Evolutionary conservation across 441 rosid genomes (phyloP).

Genomic region (Erysimum cheiri): DNA sequence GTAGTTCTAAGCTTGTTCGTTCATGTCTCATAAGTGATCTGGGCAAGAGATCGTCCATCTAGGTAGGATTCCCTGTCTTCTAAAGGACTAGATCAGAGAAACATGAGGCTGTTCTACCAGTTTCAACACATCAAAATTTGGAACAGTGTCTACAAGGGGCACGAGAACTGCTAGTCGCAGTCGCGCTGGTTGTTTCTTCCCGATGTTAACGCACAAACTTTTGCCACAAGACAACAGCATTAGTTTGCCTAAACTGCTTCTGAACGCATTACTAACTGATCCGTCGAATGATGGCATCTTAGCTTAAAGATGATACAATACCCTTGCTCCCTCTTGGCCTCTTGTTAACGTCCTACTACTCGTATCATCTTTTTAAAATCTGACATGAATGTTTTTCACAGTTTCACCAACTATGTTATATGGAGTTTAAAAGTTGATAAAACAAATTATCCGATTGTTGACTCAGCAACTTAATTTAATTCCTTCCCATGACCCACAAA

Average conservation of each 20-base stretch:
- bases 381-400: background rate
- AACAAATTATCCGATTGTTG: conserved; percentile 17
- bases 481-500: conserved; percentile 5
- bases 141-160: background rate
- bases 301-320: background rate
- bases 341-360: background rate
- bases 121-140: background rate
- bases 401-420: background rate
- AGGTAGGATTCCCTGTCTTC: background rate
- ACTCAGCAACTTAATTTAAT: conserved; percentile 14
- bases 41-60: background rate
- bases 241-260: background rate
- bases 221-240: background rate
- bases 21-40: background rate
- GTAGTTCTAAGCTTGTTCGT: background rate
- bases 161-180: background rate
- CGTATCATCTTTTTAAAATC: background rate
- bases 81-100: background rate
- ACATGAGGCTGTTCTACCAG: background rate
- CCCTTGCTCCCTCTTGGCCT: background rate
- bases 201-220: background rate
- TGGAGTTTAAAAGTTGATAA: background rate
- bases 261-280: background rate
- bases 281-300: background rate
- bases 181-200: background rate